phyloP scores from a whole-genome alignment of 352 stramenopile genomes.

The Pythium aquatile region DNA sequence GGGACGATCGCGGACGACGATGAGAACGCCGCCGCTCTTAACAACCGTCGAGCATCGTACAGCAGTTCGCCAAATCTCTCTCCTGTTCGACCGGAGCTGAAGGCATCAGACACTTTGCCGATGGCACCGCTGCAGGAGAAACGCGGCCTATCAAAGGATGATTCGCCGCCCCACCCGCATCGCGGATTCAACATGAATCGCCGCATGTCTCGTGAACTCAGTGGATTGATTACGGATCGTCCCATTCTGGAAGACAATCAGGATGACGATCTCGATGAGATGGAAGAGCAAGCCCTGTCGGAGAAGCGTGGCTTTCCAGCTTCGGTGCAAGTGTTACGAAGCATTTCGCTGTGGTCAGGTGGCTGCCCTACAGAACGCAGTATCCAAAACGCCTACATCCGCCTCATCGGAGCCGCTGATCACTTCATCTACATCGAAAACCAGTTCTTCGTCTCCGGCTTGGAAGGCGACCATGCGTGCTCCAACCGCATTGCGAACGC shows the following conservation, averaged over 20 bases:
- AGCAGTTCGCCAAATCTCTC: slow-evolving; percentile 23
- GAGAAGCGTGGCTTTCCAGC: slow-evolving; percentile 51
- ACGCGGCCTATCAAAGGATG: not conserved
- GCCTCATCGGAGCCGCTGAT: slow-evolving; percentile 80
- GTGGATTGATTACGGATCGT: not conserved
- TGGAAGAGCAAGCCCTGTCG: slow-evolving; percentile 23
- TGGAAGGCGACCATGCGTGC: slow-evolving; percentile 77
- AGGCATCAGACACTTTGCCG: not conserved
- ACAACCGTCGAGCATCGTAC: slow-evolving; percentile 15
- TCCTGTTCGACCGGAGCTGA: not conserved
- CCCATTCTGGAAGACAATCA: slow-evolving; percentile 8
- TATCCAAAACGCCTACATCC: slow-evolving; percentile 90
- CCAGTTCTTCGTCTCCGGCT: slow-evolving; percentile 86
- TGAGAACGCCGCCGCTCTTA: not conserved
- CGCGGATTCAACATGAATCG: slow-evolving; percentile 27
- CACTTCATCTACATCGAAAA: slow-evolving; percentile 94
- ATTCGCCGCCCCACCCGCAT: not conserved
- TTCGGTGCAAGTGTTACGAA: slow-evolving; percentile 70
- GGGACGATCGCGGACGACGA: not conserved
- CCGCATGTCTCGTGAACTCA: slow-evolving; percentile 20
- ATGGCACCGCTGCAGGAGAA: not conserved
- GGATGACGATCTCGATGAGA: slow-evolving; percentile 29
- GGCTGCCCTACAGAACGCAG: slow-evolving; percentile 80
- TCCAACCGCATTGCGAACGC: slow-evolving; percentile 85
- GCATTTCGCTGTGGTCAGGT: slow-evolving; percentile 79